phyloP scores from a whole-genome alignment of 176 grass and related monocot species.

The Leersia perrieri region DNA sequence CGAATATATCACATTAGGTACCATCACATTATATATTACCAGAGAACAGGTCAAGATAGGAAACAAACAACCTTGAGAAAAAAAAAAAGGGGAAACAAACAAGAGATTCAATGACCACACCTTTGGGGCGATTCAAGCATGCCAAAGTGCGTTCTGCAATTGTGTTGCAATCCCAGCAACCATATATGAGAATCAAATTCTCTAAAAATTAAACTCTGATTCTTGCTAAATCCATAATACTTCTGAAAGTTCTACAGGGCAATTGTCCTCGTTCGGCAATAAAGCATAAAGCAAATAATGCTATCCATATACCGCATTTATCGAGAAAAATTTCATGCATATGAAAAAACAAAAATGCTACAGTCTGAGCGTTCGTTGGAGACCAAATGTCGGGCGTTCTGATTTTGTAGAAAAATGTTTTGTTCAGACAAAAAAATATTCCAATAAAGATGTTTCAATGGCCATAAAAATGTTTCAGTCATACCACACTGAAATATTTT shows the following conservation, averaged over 20 bases:
- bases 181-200: not conserved
- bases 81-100: not conserved
- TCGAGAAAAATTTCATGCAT: not conserved
- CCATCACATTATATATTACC: not conserved
- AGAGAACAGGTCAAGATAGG: constrained; percentile 14
- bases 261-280: not conserved
- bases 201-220: not conserved
- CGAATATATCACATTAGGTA: not conserved
- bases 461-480: too few species aligned
- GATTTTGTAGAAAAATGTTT: too few species aligned
- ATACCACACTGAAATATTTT: too few species aligned
- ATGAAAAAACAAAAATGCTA: too few species aligned
- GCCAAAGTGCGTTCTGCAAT: not conserved
- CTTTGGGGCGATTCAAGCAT: not conserved
- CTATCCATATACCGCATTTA: not conserved
- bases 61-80: not conserved
- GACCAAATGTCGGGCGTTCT: too few species aligned
- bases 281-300: not conserved
- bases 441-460: too few species aligned
- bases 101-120: not conserved
- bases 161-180: not conserved
- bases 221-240: not conserved
- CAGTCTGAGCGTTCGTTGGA: too few species aligned
- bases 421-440: too few species aligned
- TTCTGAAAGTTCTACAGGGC: not conserved